A percentile compares a stretch with the other conserved stretches of the same genome.
phyloP scores from a whole-genome alignment of 2,329 filamentous ascomycete genomes.

The Microcyclospora tardicrescens region DNA sequence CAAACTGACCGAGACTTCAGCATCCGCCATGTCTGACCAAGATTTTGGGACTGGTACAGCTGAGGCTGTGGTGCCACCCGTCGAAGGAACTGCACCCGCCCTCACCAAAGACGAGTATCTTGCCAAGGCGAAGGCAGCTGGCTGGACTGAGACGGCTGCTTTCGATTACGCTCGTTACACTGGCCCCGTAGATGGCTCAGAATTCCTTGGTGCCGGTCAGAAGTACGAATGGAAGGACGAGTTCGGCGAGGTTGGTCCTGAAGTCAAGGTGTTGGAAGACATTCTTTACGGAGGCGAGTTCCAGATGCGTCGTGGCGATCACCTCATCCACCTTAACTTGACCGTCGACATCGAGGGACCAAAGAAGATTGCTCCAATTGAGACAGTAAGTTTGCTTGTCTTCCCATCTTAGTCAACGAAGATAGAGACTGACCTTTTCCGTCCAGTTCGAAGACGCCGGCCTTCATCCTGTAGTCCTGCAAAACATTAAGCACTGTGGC shows the following conservation, averaged over 20 bases:
- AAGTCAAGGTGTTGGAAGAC: constrained; percentile 55
- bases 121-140: constrained; percentile 10
- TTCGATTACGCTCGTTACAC: constrained; percentile 10
- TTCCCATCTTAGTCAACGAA: neutral
- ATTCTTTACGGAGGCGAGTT: constrained; percentile 54
- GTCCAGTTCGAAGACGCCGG: constrained; percentile 61
- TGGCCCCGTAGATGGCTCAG: constrained; percentile 6
- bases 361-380: constrained; percentile 35
- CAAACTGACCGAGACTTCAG: too few relatives aligned
- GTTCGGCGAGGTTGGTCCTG: constrained; percentile 71
- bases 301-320: constrained; percentile 47
- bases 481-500: constrained; percentile 61
- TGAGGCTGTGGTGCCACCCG: too few relatives aligned
- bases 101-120: constrained; percentile 4
- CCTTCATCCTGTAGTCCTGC: constrained; percentile 68
- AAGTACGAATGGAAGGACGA: constrained; percentile 80
- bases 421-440: too few relatives aligned
- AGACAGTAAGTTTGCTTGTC: constrained; percentile 30
- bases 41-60: too few relatives aligned
- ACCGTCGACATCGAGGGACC: constrained; percentile 39
- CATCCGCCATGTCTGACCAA: too few relatives aligned
- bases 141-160: constrained; percentile 16
- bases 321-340: constrained; percentile 45
- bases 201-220: constrained; percentile 44
- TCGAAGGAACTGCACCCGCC: neutral